Percentiles rank a stretch among this genome's conserved stretches.
phyloP scores from a whole-genome alignment of 1,284 basidiomycete species.

The Boletellus dicymbophilus region DNA sequence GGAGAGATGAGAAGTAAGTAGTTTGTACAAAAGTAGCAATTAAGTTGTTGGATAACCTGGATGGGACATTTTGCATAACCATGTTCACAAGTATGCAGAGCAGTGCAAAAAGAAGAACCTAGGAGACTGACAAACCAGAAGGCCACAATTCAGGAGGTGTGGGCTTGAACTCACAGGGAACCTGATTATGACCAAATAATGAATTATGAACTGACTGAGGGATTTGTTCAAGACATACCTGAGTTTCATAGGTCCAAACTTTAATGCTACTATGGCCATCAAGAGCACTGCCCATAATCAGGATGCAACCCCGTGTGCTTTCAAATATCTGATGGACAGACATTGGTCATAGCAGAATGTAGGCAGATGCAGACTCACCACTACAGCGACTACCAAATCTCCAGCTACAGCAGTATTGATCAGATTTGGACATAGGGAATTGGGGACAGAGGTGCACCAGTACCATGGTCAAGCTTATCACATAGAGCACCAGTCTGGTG shows the following conservation, averaged over 20 bases:
- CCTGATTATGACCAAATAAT: neutral
- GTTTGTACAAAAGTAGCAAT: no score
- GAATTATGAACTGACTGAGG: neutral
- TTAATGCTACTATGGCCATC: neutral
- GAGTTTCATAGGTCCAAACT: neutral
- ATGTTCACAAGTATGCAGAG: neutral
- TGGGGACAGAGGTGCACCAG: neutral
- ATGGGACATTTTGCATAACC: no score
- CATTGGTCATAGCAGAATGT: neutral
- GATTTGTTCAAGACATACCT: neutral
- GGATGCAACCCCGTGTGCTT: neutral
- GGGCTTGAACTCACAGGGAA: neutral
- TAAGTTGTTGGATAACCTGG: no score
- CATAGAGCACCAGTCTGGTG: neutral
- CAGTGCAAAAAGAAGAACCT: neutral
- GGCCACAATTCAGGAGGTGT: neutral
- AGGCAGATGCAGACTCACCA: neutral
- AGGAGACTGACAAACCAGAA: neutral
- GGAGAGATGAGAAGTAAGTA: no score
- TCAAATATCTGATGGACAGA: neutral
- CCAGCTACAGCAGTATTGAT: no score
- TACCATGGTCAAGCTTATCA: neutral
- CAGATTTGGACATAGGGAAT: no score
- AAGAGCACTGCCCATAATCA: neutral
- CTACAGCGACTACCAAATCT: neutral